Percentiles rank a stretch among this genome's conserved stretches.
Evolutionary conservation across 2,329 filamentous ascomycete genomes (phyloP).

Genomic region (Botrytis byssoidea): DNA sequence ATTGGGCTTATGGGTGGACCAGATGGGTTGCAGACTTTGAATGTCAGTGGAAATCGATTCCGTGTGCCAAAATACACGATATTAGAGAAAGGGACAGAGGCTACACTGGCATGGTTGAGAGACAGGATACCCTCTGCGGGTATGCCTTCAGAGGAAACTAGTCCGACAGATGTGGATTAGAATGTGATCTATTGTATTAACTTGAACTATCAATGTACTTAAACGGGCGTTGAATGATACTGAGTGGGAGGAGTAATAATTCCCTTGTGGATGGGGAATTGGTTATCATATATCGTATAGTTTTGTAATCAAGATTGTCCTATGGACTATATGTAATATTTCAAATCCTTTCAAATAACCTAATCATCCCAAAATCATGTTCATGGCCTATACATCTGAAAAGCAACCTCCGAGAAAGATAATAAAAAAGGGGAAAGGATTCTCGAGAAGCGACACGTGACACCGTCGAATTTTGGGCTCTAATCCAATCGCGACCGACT

Average conservation of each 20-base stretch:
- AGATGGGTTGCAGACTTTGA: constrained; percentile 61
- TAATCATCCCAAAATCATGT: neutral
- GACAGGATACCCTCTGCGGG: constrained; percentile 65
- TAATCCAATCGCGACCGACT: constrained; percentile 1
- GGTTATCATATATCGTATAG: constrained; percentile 7
- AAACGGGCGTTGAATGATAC: constrained; percentile 15
- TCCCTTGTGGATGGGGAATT: constrained; percentile 4
- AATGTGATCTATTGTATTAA: neutral
- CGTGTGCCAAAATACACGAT: constrained; percentile 82
- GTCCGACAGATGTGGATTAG: constrained; percentile 27
- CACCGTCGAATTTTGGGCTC: neutral
- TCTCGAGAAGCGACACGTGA: constrained; percentile 7
- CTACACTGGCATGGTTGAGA: constrained; percentile 76
- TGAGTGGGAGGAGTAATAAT: constrained; percentile 8
- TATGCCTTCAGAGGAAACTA: constrained; percentile 52
- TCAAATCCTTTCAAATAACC: neutral
- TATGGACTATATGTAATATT: constrained; percentile 9
- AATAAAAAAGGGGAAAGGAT: neutral
- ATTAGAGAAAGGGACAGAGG: constrained; percentile 82
- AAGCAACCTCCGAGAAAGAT: neutral
- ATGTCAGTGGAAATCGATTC: constrained; percentile 84
- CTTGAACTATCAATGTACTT: neutral
- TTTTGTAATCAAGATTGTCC: constrained; percentile 24
- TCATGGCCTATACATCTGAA: neutral
- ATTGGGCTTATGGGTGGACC: constrained; percentile 71